Base-by-base conservation (phyloP, 2,329 filamentous ascomycete genomes). In the Colletotrichum sp. region DNA sequence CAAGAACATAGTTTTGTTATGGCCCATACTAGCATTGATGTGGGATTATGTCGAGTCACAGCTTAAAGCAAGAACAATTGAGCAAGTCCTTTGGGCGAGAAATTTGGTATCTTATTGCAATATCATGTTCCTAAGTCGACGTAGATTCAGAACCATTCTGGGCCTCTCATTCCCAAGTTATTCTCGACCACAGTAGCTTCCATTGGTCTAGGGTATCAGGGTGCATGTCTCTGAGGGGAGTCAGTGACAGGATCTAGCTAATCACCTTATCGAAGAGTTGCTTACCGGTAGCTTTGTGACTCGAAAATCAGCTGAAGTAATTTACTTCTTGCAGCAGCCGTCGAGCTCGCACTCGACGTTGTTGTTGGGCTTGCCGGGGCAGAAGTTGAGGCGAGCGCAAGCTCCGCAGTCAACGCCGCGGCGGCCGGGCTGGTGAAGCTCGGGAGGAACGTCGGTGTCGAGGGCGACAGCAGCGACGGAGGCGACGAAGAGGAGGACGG, bases 301-400 rank as follows among this genome's bases (percentile, higher is more conserved):
- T 66, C 22, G 15, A 9, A 15, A 39, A 30, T 55, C 30, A 16
- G 36, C 32, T 8, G 26, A 39, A n/a, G 10, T 32, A 16, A 3
- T 13, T 55, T 72, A 72, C 9, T 63, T 68, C 24, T 34, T 57
- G 39, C 72, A 75, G 68, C 72, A 75, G 18, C 69, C 68, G 24
- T 75, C 69, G 9, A 75, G 22, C n/a, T 72, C 72, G 55, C 72
- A 75, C 39, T 75, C 72, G 4, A 36, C 63, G 57, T 75, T 75
- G 63, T 75, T 75, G 5, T 72, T 67, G 5, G 72, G 72, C 72
- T 57, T 57, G 18, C 72, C 72, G 3, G 72, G 72, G 55, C 72
- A 75, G 26, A 75, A 75, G 69, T 72, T 64, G 36, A 72, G 55
- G 8, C 69, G 24, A 5, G 55, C 69, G 16, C 73, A 75, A 16